Base-by-base conservation (phyloP, 257 asterid species). In the Cordia subcordata region DNA sequence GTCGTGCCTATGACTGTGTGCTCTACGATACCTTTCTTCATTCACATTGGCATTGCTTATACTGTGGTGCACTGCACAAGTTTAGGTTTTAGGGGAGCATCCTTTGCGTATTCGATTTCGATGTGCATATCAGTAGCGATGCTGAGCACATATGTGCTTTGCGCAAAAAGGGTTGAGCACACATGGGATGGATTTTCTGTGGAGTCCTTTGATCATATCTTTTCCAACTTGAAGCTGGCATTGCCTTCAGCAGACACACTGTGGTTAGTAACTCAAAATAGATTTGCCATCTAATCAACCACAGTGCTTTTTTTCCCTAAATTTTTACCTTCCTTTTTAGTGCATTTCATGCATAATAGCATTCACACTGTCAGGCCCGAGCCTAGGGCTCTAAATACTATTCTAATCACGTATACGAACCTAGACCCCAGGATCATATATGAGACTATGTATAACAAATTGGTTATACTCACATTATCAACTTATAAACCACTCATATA, bases 231-330 rank as follows among this genome's bases (percentile, higher is more conserved):
- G 65, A 85, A 79, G 82, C 35, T 84, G 13, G 94, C 88, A 11
- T 22, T 84, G 63, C 94, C 90, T 23, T 84, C 94, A 49, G 96
- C 94, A 32, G 88, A 80, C 51, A 84, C 84, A 86, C 78, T 84
- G n/a, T 84, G 90, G 95, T 83, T 21, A 81, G 89, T 67, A 38
- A 39, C 8, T 54, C 21, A 10, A 17, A n/a, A 10, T 15, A n/a
- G 13, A 55, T 49, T n/a, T n/a, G n/a, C n/a, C 17, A 38, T 14
- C 17, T 23, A 19, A 18, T 10, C 17, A 10, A 5, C 10, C n/a
- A n/a, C n/a, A n/a, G n/a, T n/a, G n/a, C n/a, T n/a, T n/a, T n/a
- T n/a, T n/a, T n/a, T n/a, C n/a, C n/a, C n/a, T n/a, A n/a, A n/a
- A 27, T 27, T 27, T 27, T 27, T 27, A 1, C 35, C 35, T 27